Conservation (phyloP, 2,329 filamentous ascomycete genomes). For the Pestalotiopsis sp. region DNA sequence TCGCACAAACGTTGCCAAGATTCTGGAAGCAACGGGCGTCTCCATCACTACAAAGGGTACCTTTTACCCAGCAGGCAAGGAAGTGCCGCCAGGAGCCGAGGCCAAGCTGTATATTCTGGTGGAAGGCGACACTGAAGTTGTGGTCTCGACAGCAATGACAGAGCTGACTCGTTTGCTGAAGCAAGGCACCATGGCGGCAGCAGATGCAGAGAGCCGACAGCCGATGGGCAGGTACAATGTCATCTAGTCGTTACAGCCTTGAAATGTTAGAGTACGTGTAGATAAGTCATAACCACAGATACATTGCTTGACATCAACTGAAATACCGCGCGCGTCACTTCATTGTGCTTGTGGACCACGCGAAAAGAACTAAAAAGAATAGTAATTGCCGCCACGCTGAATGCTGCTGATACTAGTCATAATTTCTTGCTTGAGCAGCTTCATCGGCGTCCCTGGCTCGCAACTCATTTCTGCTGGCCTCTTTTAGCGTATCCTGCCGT, state of each 20-base stretch:
- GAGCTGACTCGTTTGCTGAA: constrained; percentile 87
- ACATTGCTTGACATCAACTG: too few relatives aligned
- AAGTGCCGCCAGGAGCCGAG: constrained; percentile 72
- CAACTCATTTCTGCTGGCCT: constrained; percentile 68
- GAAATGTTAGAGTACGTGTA: too few relatives aligned
- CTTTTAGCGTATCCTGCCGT: constrained; percentile 66
- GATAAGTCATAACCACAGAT: too few relatives aligned
- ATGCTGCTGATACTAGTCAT: constrained; percentile 48
- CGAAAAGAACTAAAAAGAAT: not conserved
- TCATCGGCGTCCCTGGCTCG: constrained; percentile 70
- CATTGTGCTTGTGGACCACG: not conserved
- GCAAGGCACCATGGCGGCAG: constrained; percentile 88
- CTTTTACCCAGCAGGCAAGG: constrained; percentile 83
- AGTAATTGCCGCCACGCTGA: not conserved
- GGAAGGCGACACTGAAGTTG: constrained; percentile 93
- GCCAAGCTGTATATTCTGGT: constrained; percentile 98
- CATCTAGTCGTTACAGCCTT: constrained; percentile 51
- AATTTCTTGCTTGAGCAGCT: constrained; percentile 57
- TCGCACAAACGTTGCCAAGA: constrained; percentile 96
- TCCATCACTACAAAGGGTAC: constrained; percentile 97
- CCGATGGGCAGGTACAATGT: constrained; percentile 85
- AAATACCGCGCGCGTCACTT: too few relatives aligned
- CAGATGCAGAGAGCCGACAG: constrained; percentile 81
- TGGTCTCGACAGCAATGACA: constrained; percentile 86
- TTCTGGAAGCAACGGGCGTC: constrained; percentile 90